Conservation (phyloP, 176 grass and related monocot genomes). For the Ensete ventricosum region DNA sequence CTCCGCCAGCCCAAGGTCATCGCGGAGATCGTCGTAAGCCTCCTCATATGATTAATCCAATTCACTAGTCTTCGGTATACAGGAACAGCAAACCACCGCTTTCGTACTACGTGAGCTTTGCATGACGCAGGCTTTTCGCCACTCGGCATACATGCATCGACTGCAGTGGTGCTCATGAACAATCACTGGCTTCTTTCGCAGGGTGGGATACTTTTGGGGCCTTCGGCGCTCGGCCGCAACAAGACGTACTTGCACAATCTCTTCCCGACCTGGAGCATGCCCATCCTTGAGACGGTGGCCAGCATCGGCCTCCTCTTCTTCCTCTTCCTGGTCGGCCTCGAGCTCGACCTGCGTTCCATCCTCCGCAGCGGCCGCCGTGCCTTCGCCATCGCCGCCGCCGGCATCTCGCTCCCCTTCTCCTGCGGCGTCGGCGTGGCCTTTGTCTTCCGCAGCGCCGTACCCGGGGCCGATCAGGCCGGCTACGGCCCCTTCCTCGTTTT, state of each 20-base stretch:
- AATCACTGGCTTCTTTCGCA: neutral
- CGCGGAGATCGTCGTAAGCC: conserved; percentile 64
- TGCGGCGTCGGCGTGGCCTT: conserved; percentile 63
- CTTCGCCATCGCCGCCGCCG: conserved; percentile 52
- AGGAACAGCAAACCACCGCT: too few relatives aligned
- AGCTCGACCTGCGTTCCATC: conserved; percentile 70
- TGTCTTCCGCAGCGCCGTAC: conserved; percentile 41
- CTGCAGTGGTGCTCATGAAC: neutral
- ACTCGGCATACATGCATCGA: neutral
- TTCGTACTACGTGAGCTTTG: too few relatives aligned
- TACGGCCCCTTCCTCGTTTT: conserved; percentile 79
- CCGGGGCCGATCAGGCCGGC: conserved; percentile 29
- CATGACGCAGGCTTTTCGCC: too few relatives aligned
- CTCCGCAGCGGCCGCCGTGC: conserved; percentile 43
- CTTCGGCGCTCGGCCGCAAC: conserved; percentile 71
- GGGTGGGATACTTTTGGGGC: conserved; percentile 68
- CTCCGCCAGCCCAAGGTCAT: conserved; percentile 87
- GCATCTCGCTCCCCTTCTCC: conserved; percentile 62
- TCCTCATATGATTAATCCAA: neutral
- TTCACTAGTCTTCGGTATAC: neutral
- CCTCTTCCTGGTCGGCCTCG: conserved; percentile 77
- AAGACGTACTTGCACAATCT: conserved; percentile 38
- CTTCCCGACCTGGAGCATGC: conserved; percentile 71
- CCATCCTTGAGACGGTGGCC: conserved; percentile 68
- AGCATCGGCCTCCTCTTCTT: conserved; percentile 87